These are phyloP conservation scores for Pythium oligandrum DNA, from an alignment of 352 stramenopile species.

Conservation along the genomic window DNA sequence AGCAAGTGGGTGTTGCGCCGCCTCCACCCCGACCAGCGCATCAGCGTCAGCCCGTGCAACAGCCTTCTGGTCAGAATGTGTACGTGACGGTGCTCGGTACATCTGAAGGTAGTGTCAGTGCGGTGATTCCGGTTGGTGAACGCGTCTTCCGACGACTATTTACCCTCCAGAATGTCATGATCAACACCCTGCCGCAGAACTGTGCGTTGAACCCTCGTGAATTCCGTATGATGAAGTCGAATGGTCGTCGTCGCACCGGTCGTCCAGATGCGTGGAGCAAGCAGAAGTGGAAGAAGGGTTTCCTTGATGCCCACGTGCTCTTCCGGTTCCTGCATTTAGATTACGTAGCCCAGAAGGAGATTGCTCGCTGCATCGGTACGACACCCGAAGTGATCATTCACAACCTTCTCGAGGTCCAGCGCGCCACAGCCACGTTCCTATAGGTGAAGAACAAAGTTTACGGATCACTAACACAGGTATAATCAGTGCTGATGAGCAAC, in stretches of 20 bases:
- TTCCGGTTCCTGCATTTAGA: conserved; percentile 79
- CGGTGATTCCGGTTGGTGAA: conserved; percentile 74
- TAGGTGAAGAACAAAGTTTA: conserved; percentile 19
- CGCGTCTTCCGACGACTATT: conserved; percentile 83
- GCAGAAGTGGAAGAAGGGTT: conserved; percentile 88
- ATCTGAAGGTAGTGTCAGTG: conserved; percentile 71
- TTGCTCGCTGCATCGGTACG: conserved; percentile 85
- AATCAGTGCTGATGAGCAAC: not conserved
- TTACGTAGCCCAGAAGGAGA: conserved; percentile 85
- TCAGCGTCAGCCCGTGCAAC: conserved; percentile 1
- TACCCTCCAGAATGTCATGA: conserved; percentile 88
- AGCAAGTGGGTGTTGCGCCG: conserved; percentile 33
- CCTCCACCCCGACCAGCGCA: not conserved
- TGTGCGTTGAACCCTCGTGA: conserved; percentile 82
- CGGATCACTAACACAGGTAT: not conserved
- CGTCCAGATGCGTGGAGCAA: conserved; percentile 79
- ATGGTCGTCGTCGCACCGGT: conserved; percentile 51
- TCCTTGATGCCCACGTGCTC: conserved; percentile 75
- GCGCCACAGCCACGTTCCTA: conserved; percentile 61
- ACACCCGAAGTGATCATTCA: conserved; percentile 85
- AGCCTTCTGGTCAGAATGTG: conserved; percentile 16
- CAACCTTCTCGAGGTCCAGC: conserved; percentile 85
- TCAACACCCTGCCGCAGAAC: conserved; percentile 84
- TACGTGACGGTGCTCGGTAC: conserved; percentile 81
- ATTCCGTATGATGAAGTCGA: conserved; percentile 75